These are phyloP conservation scores for Blastobotrys aristatus DNA, from an alignment of 1,139 yeast genomes.

Conservation along the genomic window DNA sequence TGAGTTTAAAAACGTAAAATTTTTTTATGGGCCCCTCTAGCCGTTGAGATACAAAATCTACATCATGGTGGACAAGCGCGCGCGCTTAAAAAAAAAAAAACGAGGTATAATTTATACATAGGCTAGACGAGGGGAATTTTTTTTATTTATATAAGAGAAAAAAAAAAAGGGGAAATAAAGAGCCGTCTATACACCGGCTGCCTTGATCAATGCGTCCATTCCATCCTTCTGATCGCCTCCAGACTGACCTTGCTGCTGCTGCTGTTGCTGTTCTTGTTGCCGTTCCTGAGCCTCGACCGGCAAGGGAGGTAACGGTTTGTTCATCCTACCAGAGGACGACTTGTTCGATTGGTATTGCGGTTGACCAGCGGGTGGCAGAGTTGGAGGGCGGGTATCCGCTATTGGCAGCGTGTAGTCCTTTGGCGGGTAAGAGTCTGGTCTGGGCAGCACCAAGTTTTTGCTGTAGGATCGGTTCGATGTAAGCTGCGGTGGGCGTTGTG, in stretches of 20 bases:
- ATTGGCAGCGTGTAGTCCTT: conserved; percentile 25
- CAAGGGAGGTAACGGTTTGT: conserved; percentile 34
- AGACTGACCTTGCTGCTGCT: conserved; percentile 1
- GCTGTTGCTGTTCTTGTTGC: conserved; percentile 7
- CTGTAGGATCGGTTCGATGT: conserved; percentile 29
- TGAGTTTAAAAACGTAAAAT: no score
- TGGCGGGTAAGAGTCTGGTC: conserved; percentile 30
- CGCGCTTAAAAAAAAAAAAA: no score
- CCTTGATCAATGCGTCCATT: conserved; percentile 32
- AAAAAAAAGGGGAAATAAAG: background rate
- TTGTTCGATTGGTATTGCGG: background rate
- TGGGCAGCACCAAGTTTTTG: conserved; percentile 27
- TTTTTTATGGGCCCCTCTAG: no score
- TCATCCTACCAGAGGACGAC: conserved; percentile 16
- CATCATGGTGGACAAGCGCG: no score
- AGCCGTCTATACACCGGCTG: conserved; percentile 29
- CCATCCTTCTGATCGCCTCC: conserved; percentile 18
- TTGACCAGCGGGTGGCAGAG: conserved; percentile 26
- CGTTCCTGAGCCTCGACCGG: conserved; percentile 25
- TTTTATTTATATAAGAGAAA: no score
- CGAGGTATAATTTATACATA: background rate
- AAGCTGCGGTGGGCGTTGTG: conserved; percentile 24
- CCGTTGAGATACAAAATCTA: no score
- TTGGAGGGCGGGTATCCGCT: conserved; percentile 29
- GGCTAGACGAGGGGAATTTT: background rate